Percentiles rank a stretch among this genome's conserved stretches.
These are phyloP conservation scores for Auriscalpium orientale DNA, from an alignment of 768 basidiomycete species.

Conservation along the genomic window DNA sequence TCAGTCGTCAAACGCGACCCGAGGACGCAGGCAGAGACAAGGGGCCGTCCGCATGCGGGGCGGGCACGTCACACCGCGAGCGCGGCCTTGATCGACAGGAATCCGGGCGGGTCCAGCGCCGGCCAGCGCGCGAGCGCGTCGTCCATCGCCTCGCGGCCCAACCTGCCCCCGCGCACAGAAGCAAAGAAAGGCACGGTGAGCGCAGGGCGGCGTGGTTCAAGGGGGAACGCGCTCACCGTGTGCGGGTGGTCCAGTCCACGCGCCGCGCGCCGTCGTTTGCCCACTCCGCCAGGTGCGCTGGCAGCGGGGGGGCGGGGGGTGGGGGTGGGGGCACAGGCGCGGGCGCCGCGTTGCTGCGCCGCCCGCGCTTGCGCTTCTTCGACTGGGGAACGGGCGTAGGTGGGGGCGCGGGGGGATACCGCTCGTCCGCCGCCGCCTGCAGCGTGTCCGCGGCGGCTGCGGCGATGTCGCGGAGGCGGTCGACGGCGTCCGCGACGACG, in stretches of 20 bases:
- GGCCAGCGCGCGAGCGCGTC: constrained; percentile 41
- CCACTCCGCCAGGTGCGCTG: constrained; percentile 39
- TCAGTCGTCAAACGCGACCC: too few species aligned
- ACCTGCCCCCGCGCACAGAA: constrained; percentile 25
- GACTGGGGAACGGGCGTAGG: constrained; percentile 18
- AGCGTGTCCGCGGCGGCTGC: too few species aligned
- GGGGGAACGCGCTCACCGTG: constrained; percentile 33
- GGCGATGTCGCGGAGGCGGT: constrained; percentile 32
- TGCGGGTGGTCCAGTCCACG: constrained; percentile 53
- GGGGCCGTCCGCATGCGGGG: too few species aligned
- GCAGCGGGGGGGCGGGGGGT: constrained; percentile 19
- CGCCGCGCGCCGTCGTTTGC: constrained; percentile 40
- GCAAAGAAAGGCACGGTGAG: constrained; percentile 2
- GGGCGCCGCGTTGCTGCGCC: neutral
- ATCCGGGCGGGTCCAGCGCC: constrained; percentile 41
- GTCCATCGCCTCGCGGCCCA: constrained; percentile 50
- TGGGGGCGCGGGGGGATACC: too few species aligned
- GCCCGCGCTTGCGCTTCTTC: constrained; percentile 18
- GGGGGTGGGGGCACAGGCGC: neutral
- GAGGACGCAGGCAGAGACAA: constrained; percentile 1
- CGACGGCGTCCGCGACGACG: constrained; percentile 37
- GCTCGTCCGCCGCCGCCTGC: too few species aligned
- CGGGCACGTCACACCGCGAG: neutral
- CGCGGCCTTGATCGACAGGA: constrained; percentile 40
- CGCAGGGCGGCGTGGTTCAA: constrained; percentile 1